Evolutionary conservation across 345 rosid species (phyloP).

Genomic region (Theobroma cacao): DNA sequence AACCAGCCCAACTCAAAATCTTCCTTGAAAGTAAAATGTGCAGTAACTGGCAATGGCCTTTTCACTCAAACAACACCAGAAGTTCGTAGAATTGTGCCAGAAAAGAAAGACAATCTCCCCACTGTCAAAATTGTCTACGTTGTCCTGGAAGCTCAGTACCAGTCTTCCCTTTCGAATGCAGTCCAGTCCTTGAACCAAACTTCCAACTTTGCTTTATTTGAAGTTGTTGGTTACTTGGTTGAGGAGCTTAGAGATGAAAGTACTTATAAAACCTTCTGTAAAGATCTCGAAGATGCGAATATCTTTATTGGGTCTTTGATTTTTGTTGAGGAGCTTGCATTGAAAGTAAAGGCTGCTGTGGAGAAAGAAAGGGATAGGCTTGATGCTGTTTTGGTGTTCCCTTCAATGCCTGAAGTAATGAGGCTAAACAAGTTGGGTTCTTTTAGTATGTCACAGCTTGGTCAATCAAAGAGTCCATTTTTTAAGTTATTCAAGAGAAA

Average conservation of each 20-base stretch:
- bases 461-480: conserved; percentile 90
- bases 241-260: conserved; percentile 85
- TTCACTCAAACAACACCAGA: conserved; percentile 94
- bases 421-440: conserved; percentile 95
- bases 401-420: conserved; percentile 99
- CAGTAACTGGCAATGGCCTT: conserved; percentile 79
- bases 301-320: conserved; percentile 92
- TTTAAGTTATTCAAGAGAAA: conserved; percentile 92
- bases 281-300: conserved; percentile 87
- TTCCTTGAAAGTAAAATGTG: conserved; percentile 52
- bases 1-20: conserved; percentile 35
- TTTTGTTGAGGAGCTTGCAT: conserved; percentile 90
- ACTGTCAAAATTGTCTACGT: conserved; percentile 85
- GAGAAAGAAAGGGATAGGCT: conserved; percentile 95
- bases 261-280: conserved; percentile 70
- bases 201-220: conserved; percentile 57
- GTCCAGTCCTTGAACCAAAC: conserved; percentile 68
- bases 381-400: conserved; percentile 96
- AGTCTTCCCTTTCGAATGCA: conserved; percentile 81
- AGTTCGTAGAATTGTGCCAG: conserved; percentile 86
- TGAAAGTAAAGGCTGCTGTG: conserved; percentile 84
- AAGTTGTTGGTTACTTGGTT: conserved; percentile 93
- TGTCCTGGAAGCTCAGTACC: conserved; percentile 98
- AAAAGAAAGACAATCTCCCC: conserved; percentile 61
- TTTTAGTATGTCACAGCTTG: conserved; percentile 95